A percentile compares a stretch with the other conserved stretches of the same genome.
phyloP scores from a whole-genome alignment of 2,329 filamentous ascomycete species.

The Cercospora canescens region DNA sequence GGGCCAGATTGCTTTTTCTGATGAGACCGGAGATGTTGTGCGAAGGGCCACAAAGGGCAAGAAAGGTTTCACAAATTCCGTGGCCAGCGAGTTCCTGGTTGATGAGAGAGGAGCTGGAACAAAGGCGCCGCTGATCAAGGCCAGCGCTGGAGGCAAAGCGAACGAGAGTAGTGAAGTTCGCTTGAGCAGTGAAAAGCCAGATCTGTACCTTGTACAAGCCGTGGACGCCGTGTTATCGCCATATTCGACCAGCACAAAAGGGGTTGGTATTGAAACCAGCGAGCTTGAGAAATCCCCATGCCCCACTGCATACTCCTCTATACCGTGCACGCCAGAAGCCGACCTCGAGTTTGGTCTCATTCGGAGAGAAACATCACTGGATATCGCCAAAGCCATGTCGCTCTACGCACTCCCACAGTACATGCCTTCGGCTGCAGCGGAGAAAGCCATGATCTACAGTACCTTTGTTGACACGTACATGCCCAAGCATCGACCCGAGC shows the following conservation, averaged over 20 bases:
- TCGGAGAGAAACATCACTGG: neutral
- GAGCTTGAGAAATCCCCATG: neutral
- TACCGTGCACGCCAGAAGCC: neutral
- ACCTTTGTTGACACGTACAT: slow-evolving; percentile 34
- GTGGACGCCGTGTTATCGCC: neutral
- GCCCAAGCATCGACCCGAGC: slow-evolving; percentile 21
- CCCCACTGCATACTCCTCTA: neutral
- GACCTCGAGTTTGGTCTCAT: neutral
- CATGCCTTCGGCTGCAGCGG: slow-evolving; percentile 17
- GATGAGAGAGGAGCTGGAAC: neutral
- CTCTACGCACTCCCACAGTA: slow-evolving; percentile 11
- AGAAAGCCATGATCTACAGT: slow-evolving; percentile 27
- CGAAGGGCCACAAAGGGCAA: slow-evolving; percentile 17
- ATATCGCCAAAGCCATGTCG: slow-evolving; percentile 11
- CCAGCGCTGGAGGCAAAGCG: too few species aligned
- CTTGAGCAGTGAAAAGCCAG: neutral
- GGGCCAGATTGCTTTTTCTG: slow-evolving; percentile 30
- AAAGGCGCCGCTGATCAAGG: neutral
- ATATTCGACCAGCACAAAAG: neutral
- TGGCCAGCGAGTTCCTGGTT: neutral
- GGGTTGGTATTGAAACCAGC: neutral
- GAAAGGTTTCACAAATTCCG: neutral
- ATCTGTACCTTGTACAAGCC: neutral
- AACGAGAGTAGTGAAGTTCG: neutral
- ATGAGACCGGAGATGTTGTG: slow-evolving; percentile 29